Percentiles rank a stretch among this genome's conserved stretches.
Evolutionary conservation across 2,329 filamentous ascomycete species (phyloP).

Genomic region (Penicillium sp.): DNA sequence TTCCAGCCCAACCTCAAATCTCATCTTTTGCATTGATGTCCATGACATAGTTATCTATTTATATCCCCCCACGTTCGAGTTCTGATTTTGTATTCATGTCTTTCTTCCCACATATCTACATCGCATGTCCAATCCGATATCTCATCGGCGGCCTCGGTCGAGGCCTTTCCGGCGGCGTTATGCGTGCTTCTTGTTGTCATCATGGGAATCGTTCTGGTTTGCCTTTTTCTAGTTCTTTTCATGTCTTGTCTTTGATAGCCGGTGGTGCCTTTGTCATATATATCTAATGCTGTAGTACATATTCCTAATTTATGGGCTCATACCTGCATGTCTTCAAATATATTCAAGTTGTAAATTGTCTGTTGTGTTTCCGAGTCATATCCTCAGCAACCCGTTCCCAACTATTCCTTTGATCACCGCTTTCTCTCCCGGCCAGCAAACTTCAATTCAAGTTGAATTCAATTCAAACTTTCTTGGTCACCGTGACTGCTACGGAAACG

Average conservation of each 20-base stretch:
- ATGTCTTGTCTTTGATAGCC: slow-evolving; percentile 5
- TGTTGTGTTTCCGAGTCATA: background rate
- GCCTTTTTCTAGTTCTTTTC: slow-evolving; percentile 1
- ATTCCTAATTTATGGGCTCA: slow-evolving; percentile 17
- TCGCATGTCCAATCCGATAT: slow-evolving; percentile 1
- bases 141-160: background rate
- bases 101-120: background rate
- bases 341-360: no score
- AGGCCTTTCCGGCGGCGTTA: slow-evolving; percentile 6
- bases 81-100: background rate
- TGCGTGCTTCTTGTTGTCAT: slow-evolving; percentile 5
- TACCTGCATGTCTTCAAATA: no score
- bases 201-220: slow-evolving; percentile 7
- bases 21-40: slow-evolving; percentile 5
- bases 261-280: slow-evolving; percentile 12
- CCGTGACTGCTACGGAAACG: no score
- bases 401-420: no score
- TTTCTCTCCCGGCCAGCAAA: no score
- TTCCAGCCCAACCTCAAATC: background rate
- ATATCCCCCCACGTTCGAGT: background rate
- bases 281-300: slow-evolving; percentile 26
- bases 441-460: no score
- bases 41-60: background rate
- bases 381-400: no score
- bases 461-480: no score